Evolutionary conservation across 495 filamentous ascomycete genomes (phyloP), one percentile per base, ranked within the genome.

Genomic region (Lepraria neglecta): DNA sequence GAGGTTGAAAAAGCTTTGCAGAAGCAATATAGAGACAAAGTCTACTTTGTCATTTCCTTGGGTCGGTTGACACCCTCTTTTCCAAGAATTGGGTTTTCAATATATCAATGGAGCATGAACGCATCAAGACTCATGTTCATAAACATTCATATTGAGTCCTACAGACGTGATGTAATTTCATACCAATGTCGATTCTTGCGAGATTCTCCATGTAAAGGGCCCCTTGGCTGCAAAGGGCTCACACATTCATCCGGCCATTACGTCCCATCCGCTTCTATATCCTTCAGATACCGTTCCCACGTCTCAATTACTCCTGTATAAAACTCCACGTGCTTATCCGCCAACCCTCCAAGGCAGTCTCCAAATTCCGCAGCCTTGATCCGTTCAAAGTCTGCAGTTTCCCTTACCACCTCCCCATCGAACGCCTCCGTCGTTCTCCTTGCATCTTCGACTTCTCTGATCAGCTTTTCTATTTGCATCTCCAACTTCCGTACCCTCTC

Each of bases 331-430:
- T 98, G 90, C 50, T 87, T 84, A 65, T 91, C 89, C 10, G 92
- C 91, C 48, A 97, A 75, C 30, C 80, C 83, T 14, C 88, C 89
- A 63, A 97, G 78, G 55, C 91, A 91, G 65, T 88, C 84, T 67
- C 89, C 89, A 72, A 98, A 92, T 77, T 98, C 94, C 57, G 87
- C 79, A 31, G 87, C 84, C 75, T 98, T 98, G 80, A 97, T 96
- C 47, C 91, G 82, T 76, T 97, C 94, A 71, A 98, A 98, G 71
- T 95, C 92, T 15, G 78, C 83, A 3, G 96, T 89, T 76, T 98
- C 94, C 54, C 86, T 86, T 9, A 97, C 85, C 27, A 96, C 91
- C 74, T 97, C 90, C 67, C 96, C 91, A 72, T 95, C 94, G 64
- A 97, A 97, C 68, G 83, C 84, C 68, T 97, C 90, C 1, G 84